These are phyloP conservation scores for Aureobasidium sp. DNA, from an alignment of 2,329 filamentous ascomycete species.

Conservation along the genomic window DNA sequence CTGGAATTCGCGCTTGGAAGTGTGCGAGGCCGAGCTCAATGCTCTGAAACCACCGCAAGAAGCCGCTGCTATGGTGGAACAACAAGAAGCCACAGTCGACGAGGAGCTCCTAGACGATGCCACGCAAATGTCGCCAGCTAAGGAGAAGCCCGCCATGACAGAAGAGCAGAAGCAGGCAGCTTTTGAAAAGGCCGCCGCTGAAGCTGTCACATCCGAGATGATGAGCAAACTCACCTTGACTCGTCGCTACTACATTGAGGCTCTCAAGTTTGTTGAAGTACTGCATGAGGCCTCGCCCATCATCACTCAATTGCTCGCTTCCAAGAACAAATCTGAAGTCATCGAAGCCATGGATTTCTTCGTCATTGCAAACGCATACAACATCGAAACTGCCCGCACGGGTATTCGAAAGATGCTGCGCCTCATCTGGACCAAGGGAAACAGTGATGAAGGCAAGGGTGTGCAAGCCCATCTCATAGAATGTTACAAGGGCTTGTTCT, in stretches of 20 bases:
- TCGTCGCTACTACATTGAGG: conserved; percentile 85
- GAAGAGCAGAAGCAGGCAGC: conserved; percentile 69
- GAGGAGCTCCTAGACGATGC: conserved; percentile 76
- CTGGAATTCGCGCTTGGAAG: conserved; percentile 74
- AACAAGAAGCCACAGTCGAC: conserved; percentile 58
- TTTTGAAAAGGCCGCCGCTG: conserved; percentile 71
- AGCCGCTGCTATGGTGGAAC: conserved; percentile 64
- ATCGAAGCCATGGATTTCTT: conserved; percentile 99
- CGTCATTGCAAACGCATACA: conserved; percentile 89
- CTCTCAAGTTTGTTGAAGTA: conserved; percentile 85
- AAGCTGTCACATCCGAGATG: conserved; percentile 80
- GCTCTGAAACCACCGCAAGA: conserved; percentile 72
- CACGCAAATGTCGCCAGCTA: conserved; percentile 59
- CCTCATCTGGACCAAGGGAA: conserved; percentile 98
- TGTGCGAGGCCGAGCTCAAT: conserved; percentile 73
- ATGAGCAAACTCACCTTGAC: conserved; percentile 82
- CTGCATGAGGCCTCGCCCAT: conserved; percentile 72
- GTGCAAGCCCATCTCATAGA: conserved; percentile 95
- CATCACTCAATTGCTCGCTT: conserved; percentile 80
- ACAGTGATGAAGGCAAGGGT: conserved; percentile 97
- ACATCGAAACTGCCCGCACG: conserved; percentile 82
- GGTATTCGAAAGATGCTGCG: conserved; percentile 94
- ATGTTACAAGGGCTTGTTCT: conserved; percentile 91
- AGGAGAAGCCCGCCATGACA: conserved; percentile 60
- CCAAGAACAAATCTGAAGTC: conserved; percentile 95